A percentile compares a stretch with the other conserved stretches of the same genome.
phyloP scores from a whole-genome alignment of 148 eudicot genomes.

The Vaccinium macrocarpon region DNA sequence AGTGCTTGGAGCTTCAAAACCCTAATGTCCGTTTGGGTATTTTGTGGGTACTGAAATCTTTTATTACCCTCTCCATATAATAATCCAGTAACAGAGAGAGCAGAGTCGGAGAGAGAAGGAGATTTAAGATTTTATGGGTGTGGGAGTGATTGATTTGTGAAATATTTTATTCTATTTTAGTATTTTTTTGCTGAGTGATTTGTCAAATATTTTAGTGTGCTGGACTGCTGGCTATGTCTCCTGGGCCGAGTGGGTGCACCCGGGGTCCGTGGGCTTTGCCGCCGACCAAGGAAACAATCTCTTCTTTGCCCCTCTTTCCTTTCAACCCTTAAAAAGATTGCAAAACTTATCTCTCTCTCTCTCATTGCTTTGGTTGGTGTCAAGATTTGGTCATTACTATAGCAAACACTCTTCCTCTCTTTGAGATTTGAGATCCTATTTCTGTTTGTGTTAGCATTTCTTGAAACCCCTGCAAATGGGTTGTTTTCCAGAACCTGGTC shows the following conservation, averaged over 20 bases:
- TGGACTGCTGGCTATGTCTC: slow-evolving; percentile 66
- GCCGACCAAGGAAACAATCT: slow-evolving; percentile 62
- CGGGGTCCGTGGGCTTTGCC: slow-evolving; percentile 75
- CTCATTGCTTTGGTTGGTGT: slow-evolving; percentile 39
- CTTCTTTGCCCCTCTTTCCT: slow-evolving; percentile 51
- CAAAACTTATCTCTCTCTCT: slow-evolving; percentile 21
- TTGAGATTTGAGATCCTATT: slow-evolving; percentile 30
- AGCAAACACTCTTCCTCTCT: slow-evolving; percentile 34
- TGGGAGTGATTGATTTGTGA: slow-evolving; percentile 38
- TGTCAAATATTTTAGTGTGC: slow-evolving; percentile 43
- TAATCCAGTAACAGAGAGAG: slow-evolving; percentile 25
- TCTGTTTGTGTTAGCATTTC: slow-evolving; percentile 23
- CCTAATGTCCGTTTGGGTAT: slow-evolving; percentile 33
- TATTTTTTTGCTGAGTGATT: slow-evolving; percentile 20
- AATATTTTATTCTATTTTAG: slow-evolving; percentile 31
- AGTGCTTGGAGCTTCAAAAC: slow-evolving; percentile 44
- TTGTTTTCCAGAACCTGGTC: slow-evolving; percentile 43
- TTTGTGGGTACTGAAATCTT: slow-evolving; percentile 31
- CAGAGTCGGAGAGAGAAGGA: slow-evolving; percentile 18
- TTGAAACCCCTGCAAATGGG: slow-evolving; percentile 38
- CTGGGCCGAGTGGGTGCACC: slow-evolving; percentile 49
- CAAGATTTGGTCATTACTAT: slow-evolving; percentile 45
- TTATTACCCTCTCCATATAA: slow-evolving; percentile 11
- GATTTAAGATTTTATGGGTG: slow-evolving; percentile 51
- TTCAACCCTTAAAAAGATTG: slow-evolving; percentile 36